Evolutionary conservation across 257 asterid genomes (phyloP), one percentile per base, ranked within the genome.

Genomic region (Fraxinus americana): DNA sequence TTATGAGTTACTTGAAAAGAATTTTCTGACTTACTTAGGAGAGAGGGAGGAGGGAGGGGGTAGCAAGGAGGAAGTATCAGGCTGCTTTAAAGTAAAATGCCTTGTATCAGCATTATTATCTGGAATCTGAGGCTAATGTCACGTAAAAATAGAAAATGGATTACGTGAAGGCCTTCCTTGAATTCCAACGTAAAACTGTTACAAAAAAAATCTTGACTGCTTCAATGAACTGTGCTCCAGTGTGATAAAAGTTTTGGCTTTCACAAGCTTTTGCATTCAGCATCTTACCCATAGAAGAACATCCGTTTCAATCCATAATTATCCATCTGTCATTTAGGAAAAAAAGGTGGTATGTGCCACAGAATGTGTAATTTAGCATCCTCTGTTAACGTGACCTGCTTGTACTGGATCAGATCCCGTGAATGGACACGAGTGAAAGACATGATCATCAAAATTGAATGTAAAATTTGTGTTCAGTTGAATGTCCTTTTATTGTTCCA

Each of bases 1-100:
- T 57, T 17, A 57, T 17, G 66, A 19, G 25, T 73, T 34, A 73
- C 68, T 76, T 27, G 30, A 77, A 75, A 59, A 17, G 39, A 73
- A 34, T 50, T 29, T 72, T 72, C 76, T 19, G 3, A 12, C 54
- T 41, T 34, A n/a, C 41, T 27, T 45, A 21, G 12, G 17, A 63
- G 38, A 48, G 67, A 30, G 23, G 71, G 10, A 4, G 12, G 72
- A n/a, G 50, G 72, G 69, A 67, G 71, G 34, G 14, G 76, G 25
- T 70, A 23, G 21, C 4, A 41, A 48, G 71, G 41, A 39, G 74
- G 67, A 81, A 32, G 27, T 21, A 48, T 41, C 41, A 72, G 50
- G 77, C 75, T 63, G 73, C 67, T 69, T 65, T 61, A 50, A 70
- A 70, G 25, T 71, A 45, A 69, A 39, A 57, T 36, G 35, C 45